Evolutionary conservation across 169 alveolate species (phyloP).

Genomic region (Plasmodium chabaudi): DNA sequence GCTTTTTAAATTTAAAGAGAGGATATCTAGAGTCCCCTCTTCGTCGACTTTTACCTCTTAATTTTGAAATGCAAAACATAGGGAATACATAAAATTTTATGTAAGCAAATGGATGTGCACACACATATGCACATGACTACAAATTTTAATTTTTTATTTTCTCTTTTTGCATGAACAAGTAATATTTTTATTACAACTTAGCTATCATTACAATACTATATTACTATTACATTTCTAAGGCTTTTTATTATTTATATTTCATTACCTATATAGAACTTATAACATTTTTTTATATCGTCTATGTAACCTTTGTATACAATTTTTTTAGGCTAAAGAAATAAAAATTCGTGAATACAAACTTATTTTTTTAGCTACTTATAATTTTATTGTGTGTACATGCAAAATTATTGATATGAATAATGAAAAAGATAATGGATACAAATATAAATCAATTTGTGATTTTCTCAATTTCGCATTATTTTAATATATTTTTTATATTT

Average conservation of each 20-base stretch:
- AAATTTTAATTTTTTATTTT: not conserved
- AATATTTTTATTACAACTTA: no score
- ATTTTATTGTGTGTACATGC: no score
- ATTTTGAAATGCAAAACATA: not conserved
- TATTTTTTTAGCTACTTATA: no score
- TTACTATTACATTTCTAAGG: no score
- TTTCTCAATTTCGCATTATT: no score
- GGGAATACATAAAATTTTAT: not conserved
- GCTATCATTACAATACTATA: no score
- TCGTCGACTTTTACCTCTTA: conserved; percentile 59
- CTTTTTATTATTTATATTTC: no score
- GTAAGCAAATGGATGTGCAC: not conserved
- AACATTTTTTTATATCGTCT: conserved; percentile 40
- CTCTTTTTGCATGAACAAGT: no score
- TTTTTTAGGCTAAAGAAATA: conserved; percentile 8
- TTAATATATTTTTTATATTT: not conserved
- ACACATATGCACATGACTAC: not conserved
- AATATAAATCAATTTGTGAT: no score
- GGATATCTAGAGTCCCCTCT: conserved; percentile 18
- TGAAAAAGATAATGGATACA: no score
- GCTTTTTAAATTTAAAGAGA: conserved; percentile 43
- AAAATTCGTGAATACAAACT: not conserved
- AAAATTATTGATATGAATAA: no score
- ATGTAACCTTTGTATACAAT: conserved; percentile 53
- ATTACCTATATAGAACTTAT: conserved; percentile 63